phyloP scores from a whole-genome alignment of 2,329 filamentous ascomycete species.

The Chaetomiaceae sp. region DNA sequence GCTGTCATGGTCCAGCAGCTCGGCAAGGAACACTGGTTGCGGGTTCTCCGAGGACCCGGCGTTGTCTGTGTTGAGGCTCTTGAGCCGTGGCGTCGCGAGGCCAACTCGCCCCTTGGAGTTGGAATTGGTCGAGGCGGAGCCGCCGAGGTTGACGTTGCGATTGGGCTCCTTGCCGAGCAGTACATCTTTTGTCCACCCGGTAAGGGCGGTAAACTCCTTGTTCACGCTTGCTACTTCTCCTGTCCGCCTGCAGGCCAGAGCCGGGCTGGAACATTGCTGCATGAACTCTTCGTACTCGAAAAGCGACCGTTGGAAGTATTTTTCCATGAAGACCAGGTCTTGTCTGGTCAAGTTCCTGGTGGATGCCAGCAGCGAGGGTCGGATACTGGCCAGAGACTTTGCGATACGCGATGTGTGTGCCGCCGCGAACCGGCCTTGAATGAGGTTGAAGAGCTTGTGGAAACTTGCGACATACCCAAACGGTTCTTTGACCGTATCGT shows the following conservation, averaged over 20 bases:
- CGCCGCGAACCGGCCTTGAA: constrained; percentile 72
- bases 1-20: constrained; percentile 88
- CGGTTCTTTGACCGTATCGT: constrained; percentile 82
- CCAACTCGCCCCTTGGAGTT: constrained; percentile 39
- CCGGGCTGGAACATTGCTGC: constrained; percentile 81
- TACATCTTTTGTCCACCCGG: constrained; percentile 88
- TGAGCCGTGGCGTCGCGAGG: constrained; percentile 49
- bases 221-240: constrained; percentile 94
- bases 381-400: constrained; percentile 80
- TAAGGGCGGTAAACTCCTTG: constrained; percentile 94
- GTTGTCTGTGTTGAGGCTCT: constrained; percentile 40
- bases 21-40: constrained; percentile 84
- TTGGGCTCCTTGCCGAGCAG: constrained; percentile 84
- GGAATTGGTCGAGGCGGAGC: constrained; percentile 42
- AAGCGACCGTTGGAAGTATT: constrained; percentile 87
- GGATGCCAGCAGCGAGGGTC: constrained; percentile 88
- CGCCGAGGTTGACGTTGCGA: constrained; percentile 74
- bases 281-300: constrained; percentile 94
- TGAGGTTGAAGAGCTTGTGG: constrained; percentile 77
- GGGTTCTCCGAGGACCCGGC: constrained; percentile 40
- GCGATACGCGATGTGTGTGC: constrained; percentile 78
- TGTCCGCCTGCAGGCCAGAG: constrained; percentile 84
- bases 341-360: constrained; percentile 83
- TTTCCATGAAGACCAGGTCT: constrained; percentile 96
- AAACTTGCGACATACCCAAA: constrained; percentile 90